phyloP scores from a whole-genome alignment of 441 rosid species.

The Pelargonium myrrhifolium region DNA sequence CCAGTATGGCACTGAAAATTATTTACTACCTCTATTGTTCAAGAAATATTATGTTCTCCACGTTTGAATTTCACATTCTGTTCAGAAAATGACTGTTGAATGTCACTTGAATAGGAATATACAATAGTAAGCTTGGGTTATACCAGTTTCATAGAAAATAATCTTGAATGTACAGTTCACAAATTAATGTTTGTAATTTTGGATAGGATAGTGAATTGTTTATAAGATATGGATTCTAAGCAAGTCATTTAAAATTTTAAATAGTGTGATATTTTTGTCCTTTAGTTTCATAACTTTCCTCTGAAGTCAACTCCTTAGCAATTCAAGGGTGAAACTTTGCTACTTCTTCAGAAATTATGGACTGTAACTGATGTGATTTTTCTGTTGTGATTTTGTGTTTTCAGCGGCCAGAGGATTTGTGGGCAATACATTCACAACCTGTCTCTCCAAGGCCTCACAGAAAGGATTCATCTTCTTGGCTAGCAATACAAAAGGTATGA shows the following conservation, averaged over 20 bases:
- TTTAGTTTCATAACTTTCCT: background rate
- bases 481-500: conserved; percentile 71
- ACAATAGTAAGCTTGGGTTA: background rate
- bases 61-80: background rate
- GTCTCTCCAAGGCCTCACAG: conserved; percentile 84
- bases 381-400: conserved; percentile 22
- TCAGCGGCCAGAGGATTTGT: conserved; percentile 91
- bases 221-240: too few species aligned
- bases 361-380: conserved; percentile 16
- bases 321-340: background rate
- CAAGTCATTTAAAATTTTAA: too few species aligned
- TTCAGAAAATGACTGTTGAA: background rate
- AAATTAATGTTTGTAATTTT: background rate
- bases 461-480: conserved; percentile 63
- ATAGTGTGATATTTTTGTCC: background rate
- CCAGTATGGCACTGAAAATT: background rate
- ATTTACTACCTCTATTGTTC: background rate
- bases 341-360: background rate
- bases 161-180: background rate
- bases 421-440: conserved; percentile 77
- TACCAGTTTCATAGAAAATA: background rate
- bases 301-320: background rate
- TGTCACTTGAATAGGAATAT: background rate
- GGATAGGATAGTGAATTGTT: too few species aligned
- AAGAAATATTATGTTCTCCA: background rate